Conservation (phyloP, 2,329 filamentous ascomycete species). For the Ophiostoma populinum region DNA sequence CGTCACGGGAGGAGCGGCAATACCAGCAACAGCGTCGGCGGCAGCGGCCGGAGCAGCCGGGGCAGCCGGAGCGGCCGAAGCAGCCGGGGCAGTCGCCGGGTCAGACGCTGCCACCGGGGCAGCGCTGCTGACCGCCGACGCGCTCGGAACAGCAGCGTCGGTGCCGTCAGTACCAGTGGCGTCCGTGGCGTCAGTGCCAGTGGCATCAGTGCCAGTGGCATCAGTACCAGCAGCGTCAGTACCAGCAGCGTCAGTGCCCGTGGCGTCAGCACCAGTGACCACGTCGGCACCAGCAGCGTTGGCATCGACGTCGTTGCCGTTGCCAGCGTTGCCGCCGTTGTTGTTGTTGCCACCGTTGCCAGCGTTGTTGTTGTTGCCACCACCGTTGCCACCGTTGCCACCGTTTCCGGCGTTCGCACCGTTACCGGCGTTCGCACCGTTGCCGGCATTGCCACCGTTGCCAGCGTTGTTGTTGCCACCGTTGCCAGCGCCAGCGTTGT, state of each 20-base stretch:
- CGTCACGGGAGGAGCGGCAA: conserved; percentile 31
- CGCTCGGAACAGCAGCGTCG: conserved; percentile 7
- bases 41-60: no score
- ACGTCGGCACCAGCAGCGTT: not conserved
- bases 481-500: conserved; percentile 9
- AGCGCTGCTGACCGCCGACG: conserved; percentile 1
- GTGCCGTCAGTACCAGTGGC: conserved; percentile 10
- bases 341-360: conserved; percentile 12
- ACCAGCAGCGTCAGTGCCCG: not conserved
- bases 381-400: not conserved
- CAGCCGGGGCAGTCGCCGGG: conserved; percentile 2
- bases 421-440: conserved; percentile 11
- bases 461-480: conserved; percentile 9
- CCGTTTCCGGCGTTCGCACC: conserved; percentile 6
- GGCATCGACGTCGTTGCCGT: not conserved
- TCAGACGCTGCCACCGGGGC: no score
- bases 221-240: not conserved
- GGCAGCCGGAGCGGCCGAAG: not conserved
- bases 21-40: conserved; percentile 35
- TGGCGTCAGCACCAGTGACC: not conserved
- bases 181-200: conserved; percentile 9
- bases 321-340: conserved; percentile 9
- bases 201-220: conserved; percentile 1
- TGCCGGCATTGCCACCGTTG: conserved; percentile 3
- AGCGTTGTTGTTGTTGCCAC: conserved; percentile 7